Evolutionary conservation across 2,329 filamentous ascomycete genomes (phyloP), one percentile per base, ranked within the genome.

Genomic region (Penicillium digitatum): DNA sequence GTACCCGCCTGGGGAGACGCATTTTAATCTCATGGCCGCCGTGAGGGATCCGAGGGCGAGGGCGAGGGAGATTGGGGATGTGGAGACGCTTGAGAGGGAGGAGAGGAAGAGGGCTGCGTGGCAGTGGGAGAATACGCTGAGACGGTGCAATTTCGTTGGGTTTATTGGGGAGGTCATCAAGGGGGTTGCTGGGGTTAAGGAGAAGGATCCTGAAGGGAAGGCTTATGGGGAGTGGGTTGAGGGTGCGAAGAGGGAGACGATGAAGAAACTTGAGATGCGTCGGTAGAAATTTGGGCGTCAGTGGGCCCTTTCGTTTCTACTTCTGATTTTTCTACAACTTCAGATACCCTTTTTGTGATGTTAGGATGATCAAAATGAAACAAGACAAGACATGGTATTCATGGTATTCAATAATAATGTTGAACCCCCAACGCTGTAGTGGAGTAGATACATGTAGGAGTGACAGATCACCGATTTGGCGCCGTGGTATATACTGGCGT

Each of bases 21-120:
- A 91, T 42, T 99, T 99, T 79, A 99, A 99, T 73, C 80, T 99
- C 51, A 83, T 99, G 71, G 94, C 93, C 42, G 92, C 96, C 82
- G 89, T 93, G 64, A 81, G 87, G 61, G 94, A 99, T 76, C 78
- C 92, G 69, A 82, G 94, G 40, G 78, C 88, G 43, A 80, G 84
- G 46, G 93, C 93, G 31, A 80, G 82, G 54, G 89, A 95, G 72
- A 84, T 94, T 61, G 92, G 92, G 43, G 94, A 99, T 74, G 71
- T 76, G 40, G 92, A 96, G 69, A 79, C 86, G 73, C 74, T 97
- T 62, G 85, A 84, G 62, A 80, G 87, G 51, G 92, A 97, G 80
- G 84, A 93, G 77, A 81, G 83, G 69, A 96, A 95, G 83, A 82
- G 94, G 49, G 81, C 81, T 55, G 88, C 87, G 61, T 99, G 94